Conservation (phyloP, 345 rosid genomes). For the Bruguiera gymnorhiza region DNA sequence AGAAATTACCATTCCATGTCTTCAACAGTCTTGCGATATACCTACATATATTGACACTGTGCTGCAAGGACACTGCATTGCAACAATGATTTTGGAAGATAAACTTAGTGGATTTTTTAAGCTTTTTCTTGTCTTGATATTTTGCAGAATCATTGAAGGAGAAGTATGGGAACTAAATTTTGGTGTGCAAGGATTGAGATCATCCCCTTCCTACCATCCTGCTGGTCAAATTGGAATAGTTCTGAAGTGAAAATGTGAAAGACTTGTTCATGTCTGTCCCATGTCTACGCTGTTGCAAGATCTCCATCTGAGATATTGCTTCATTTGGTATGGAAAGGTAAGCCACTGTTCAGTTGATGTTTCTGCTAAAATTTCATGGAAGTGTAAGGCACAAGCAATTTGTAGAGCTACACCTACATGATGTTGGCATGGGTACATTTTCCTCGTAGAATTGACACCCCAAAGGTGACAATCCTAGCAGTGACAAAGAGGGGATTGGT, state of each 20-base stretch:
- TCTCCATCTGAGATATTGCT: not conserved
- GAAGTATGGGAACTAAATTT: slow-evolving; percentile 30
- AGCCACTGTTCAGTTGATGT: not conserved
- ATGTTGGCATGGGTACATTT: too few relatives aligned
- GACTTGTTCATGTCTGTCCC: not conserved
- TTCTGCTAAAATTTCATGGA: slow-evolving; percentile 2
- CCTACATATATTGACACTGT: not conserved
- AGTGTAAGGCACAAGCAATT: too few relatives aligned
- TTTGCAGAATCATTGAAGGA: slow-evolving; percentile 32
- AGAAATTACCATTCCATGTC: too few relatives aligned
- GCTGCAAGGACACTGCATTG: not conserved
- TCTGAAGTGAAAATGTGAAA: not conserved
- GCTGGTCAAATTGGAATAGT: not conserved
- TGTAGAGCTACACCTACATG: too few relatives aligned
- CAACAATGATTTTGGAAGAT: not conserved
- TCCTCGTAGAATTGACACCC: too few relatives aligned
- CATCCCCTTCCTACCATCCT: not conserved
- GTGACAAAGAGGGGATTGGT: too few relatives aligned
- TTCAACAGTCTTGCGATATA: not conserved
- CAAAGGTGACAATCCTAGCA: too few relatives aligned
- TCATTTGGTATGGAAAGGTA: not conserved
- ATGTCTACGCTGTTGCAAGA: not conserved
- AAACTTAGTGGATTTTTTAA: not conserved
- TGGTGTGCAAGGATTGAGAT: not conserved
- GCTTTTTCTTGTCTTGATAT: not conserved